A percentile compares a stretch with the other conserved stretches of the same genome.
phyloP scores from a whole-genome alignment of 1,284 basidiomycete genomes.

The Naganishia sp. region DNA sequence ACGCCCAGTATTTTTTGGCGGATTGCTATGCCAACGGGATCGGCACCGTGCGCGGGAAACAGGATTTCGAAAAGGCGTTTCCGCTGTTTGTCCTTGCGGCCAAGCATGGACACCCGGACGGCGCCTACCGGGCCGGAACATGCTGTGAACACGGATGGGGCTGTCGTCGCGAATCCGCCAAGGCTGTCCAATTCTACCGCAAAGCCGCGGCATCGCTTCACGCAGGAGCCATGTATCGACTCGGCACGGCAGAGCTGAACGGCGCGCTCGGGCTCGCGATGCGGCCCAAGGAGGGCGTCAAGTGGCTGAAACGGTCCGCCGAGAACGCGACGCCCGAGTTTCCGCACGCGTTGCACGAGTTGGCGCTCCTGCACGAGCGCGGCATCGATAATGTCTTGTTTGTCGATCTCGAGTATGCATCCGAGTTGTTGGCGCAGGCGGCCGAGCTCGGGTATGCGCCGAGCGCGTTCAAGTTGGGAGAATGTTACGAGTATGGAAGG shows the following conservation, averaged over 20 bases:
- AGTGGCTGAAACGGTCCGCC: constrained; percentile 95
- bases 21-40: constrained; percentile 98
- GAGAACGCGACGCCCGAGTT: constrained; percentile 94
- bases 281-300: constrained; percentile 92
- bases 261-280: constrained; percentile 86
- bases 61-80: constrained; percentile 96
- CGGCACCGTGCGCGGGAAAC: constrained; percentile 79
- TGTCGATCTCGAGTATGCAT: constrained; percentile 91
- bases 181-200: constrained; percentile 89
- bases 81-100: constrained; percentile 94
- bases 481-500: constrained; percentile 99
- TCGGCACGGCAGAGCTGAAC: constrained; percentile 94
- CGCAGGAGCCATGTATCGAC: constrained; percentile 93
- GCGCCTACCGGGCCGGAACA: constrained; percentile 91
- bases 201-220: constrained; percentile 90
- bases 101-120: constrained; percentile 97
- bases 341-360: constrained; percentile 93
- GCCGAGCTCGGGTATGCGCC: constrained; percentile 95
- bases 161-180: constrained; percentile 84
- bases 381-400: constrained; percentile 97
- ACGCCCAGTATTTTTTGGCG: constrained; percentile 94
- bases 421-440: constrained; percentile 91
- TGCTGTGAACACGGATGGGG: constrained; percentile 99
- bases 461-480: constrained; percentile 90
- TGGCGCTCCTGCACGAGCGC: constrained; percentile 89